Percentiles rank a stretch among this genome's conserved stretches.
phyloP scores from a whole-genome alignment of 306 rosid species.

The Dalbergia oliveri region DNA sequence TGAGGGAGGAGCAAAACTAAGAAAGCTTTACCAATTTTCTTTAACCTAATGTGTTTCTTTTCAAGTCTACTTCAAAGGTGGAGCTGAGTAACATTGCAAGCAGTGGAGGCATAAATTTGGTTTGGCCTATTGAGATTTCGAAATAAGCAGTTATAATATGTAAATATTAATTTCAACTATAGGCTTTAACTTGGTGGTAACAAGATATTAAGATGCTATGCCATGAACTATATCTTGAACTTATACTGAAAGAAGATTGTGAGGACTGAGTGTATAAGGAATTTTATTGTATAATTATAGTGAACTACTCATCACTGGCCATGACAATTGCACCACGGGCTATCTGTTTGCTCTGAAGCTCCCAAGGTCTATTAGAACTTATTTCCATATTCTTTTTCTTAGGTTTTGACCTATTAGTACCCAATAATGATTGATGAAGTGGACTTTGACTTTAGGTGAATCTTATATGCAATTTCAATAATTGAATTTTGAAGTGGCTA shows the following conservation, averaged over 20 bases:
- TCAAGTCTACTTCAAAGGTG: not conserved
- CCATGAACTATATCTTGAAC: not conserved
- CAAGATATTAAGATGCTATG: not conserved
- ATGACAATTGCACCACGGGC: not conserved
- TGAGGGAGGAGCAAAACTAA: too few relatives aligned
- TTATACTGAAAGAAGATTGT: not conserved
- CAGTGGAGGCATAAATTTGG: slow-evolving; percentile 1
- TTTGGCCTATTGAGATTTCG: slow-evolving; percentile 18
- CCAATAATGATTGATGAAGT: too few relatives aligned
- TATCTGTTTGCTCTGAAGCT: not conserved
- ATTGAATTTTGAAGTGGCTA: not conserved
- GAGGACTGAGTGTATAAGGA: not conserved
- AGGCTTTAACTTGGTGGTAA: not conserved
- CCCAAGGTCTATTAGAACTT: not conserved
- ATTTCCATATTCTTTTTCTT: not conserved
- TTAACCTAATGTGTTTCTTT: too few relatives aligned
- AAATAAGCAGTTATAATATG: not conserved
- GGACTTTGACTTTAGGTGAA: too few relatives aligned
- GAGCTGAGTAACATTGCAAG: not conserved
- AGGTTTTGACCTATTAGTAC: not conserved
- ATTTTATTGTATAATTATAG: not conserved
- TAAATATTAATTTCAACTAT: not conserved
- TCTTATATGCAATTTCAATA: not conserved
- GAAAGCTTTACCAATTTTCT: too few relatives aligned
- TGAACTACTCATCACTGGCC: slow-evolving; percentile 8